A percentile compares a stretch with the other conserved stretches of the same genome.
These are phyloP conservation scores for Fomitopsis pulvina DNA, from an alignment of 768 basidiomycete genomes.

Conservation along the genomic window DNA sequence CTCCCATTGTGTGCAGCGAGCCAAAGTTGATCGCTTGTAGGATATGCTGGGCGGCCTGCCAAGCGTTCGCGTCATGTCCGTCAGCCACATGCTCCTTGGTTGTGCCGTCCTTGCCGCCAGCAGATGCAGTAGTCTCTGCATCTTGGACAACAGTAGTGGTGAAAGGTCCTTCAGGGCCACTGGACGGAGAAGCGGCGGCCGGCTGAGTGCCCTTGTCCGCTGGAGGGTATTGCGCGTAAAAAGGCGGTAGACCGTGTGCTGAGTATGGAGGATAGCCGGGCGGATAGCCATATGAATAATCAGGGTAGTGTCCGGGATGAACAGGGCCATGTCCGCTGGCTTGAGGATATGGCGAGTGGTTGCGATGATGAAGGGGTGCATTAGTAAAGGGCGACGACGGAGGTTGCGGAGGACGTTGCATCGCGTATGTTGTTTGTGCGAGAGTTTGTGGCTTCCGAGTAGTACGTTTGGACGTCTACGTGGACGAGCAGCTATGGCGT, in stretches of 20 bases:
- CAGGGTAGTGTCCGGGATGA: constrained; percentile 32
- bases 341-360: constrained; percentile 8
- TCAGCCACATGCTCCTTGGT: constrained; percentile 16
- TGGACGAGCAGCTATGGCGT: constrained; percentile 1
- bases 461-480: constrained; percentile 68
- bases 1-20: constrained; percentile 25
- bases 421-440: constrained; percentile 22
- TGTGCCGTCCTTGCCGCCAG: background rate
- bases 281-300: constrained; percentile 20
- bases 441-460: constrained; percentile 73
- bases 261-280: background rate
- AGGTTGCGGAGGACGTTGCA: constrained; percentile 17
- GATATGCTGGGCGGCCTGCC: constrained; percentile 74
- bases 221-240: background rate
- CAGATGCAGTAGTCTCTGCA: background rate
- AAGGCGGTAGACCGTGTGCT: background rate
- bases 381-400: constrained; percentile 55
- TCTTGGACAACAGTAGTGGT: background rate
- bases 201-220: too few species aligned
- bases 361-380: constrained; percentile 33
- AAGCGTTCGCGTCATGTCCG: constrained; percentile 48
- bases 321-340: constrained; percentile 27
- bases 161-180: too few species aligned
- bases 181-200: too few species aligned
- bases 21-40: constrained; percentile 74